phyloP scores from a whole-genome alignment of 192 early-diverging fungal genomes.

The Phycomyces nitens region DNA sequence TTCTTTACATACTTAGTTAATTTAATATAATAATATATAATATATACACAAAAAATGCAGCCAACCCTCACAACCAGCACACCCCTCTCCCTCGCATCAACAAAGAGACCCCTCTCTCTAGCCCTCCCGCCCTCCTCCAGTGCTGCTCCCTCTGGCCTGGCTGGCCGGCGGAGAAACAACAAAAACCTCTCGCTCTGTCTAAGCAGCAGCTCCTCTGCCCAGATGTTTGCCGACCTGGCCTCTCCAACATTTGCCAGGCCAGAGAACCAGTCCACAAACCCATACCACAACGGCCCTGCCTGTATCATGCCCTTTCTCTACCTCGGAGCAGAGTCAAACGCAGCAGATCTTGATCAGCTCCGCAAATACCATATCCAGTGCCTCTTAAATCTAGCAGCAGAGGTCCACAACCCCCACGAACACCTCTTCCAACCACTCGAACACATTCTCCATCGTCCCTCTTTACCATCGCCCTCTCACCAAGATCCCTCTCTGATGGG shows the following conservation, averaged over 20 bases:
- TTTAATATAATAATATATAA: too few species aligned
- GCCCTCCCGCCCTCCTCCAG: constrained; percentile 1
- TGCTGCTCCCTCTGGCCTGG: constrained; percentile 12
- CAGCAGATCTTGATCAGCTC: constrained; percentile 47
- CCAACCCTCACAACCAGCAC: too few species aligned
- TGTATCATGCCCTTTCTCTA: constrained; percentile 63
- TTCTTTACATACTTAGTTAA: too few species aligned
- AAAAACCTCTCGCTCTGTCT: constrained; percentile 33
- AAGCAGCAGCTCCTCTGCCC: background rate
- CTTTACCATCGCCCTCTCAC: constrained; percentile 2
- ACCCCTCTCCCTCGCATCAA: background rate
- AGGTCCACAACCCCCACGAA: constrained; percentile 46
- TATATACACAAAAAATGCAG: too few species aligned
- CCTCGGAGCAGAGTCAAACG: constrained; percentile 64
- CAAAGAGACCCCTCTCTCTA: constrained; percentile 12
- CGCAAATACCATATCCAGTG: constrained; percentile 47
- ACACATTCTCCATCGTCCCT: background rate
- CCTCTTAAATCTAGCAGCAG: constrained; percentile 78
- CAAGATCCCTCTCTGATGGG: constrained; percentile 36
- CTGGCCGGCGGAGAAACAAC: constrained; percentile 26
- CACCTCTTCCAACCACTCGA: constrained; percentile 20
- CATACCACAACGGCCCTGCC: constrained; percentile 56
- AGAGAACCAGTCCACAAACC: constrained; percentile 14
- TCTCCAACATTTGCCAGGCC: background rate
- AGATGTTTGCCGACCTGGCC: background rate